Evolutionary conservation across 2,329 filamentous ascomycete species (phyloP).

Genomic region (Arthrobotrys sphaeroides): DNA sequence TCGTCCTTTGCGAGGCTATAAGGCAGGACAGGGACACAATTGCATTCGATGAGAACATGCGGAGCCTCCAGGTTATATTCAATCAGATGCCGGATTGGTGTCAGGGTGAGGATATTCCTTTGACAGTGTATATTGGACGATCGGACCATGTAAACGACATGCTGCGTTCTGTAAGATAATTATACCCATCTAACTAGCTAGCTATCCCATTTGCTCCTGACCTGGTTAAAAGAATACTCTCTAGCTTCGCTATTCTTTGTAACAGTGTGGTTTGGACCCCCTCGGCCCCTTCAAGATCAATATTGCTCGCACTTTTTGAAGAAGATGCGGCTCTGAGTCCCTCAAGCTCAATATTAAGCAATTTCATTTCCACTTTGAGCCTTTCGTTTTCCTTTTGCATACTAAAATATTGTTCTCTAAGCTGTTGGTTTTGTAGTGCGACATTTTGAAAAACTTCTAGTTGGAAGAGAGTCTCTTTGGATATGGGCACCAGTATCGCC

Average conservation of each 20-base stretch:
- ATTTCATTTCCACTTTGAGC: no score
- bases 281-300: no score
- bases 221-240: not conserved
- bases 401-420: not conserved
- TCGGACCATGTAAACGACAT: not conserved
- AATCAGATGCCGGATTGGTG: not conserved
- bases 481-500: not conserved
- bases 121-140: slow-evolving; percentile 3
- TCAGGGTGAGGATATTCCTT: not conserved
- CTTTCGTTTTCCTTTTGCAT: not conserved
- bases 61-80: not conserved
- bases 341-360: not conserved
- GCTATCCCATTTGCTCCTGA: no score
- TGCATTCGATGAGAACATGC: not conserved
- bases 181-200: no score
- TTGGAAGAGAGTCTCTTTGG: not conserved
- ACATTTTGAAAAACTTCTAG: not conserved
- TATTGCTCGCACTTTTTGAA: no score
- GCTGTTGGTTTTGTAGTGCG: not conserved
- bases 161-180: not conserved
- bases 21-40: not conserved
- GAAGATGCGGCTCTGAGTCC: no score
- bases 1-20: not conserved
- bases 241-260: no score
- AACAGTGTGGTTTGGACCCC: no score